These are phyloP conservation scores for Penicillium verhagenii DNA, from an alignment of 495 filamentous ascomycete species.

Conservation along the genomic window DNA sequence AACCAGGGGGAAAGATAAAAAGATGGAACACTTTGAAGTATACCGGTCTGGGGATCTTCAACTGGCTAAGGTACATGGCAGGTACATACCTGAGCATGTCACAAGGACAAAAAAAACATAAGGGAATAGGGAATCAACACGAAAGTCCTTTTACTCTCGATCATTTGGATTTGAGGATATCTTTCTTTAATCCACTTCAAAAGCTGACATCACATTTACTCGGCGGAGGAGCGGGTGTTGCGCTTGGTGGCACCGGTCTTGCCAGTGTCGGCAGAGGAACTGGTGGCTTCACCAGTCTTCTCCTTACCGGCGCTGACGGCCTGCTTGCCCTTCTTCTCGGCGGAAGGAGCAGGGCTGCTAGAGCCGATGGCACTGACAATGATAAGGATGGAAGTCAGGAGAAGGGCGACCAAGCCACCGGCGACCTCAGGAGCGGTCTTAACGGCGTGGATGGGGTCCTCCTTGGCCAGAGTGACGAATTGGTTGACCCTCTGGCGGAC, in stretches of 20 bases:
- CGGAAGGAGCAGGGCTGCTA: conserved; percentile 53
- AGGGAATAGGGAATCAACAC: conserved; percentile 18
- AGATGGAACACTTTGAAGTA: conserved; percentile 2
- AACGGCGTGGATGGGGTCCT: conserved; percentile 84
- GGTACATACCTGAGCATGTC: conserved; percentile 19
- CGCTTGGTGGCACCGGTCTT: conserved; percentile 68
- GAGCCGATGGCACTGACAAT: conserved; percentile 57
- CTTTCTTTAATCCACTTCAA: conserved; percentile 10
- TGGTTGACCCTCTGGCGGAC: conserved; percentile 88
- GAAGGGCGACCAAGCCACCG: conserved; percentile 68
- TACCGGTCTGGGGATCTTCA: conserved; percentile 15
- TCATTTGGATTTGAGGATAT: conserved; percentile 11
- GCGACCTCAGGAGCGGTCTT: conserved; percentile 91
- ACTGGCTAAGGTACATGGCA: conserved; percentile 19
- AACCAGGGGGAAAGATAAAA: background rate
- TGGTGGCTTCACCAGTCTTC: conserved; percentile 68
- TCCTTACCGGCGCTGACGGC: conserved; percentile 72
- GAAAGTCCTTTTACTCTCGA: conserved; percentile 7
- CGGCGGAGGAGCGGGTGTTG: conserved; percentile 57
- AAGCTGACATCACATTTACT: conserved; percentile 34
- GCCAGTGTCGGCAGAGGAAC: conserved; percentile 62
- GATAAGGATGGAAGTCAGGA: conserved; percentile 66
- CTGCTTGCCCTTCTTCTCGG: conserved; percentile 69
- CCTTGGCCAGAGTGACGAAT: conserved; percentile 81
- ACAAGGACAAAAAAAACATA: conserved; percentile 11